Base-by-base conservation (phyloP, 1,284 basidiomycete species). In the Cutaneotrichosporon sp. region DNA sequence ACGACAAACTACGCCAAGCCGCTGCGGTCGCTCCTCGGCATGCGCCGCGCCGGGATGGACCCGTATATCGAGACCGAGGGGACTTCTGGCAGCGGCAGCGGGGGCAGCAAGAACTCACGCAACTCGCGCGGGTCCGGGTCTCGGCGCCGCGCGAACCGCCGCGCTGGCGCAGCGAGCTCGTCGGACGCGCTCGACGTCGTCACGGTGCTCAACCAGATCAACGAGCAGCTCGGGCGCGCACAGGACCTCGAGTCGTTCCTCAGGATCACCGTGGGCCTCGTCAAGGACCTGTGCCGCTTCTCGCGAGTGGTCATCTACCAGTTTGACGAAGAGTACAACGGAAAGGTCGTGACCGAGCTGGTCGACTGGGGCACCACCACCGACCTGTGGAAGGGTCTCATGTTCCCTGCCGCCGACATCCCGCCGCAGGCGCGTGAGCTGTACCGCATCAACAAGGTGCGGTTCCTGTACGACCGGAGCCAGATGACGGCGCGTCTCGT, bases 301-400 rank as follows among this genome's bases (percentile, higher is more conserved):
- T 89, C 92, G 73, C 85, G 91, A 10, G 89, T 92, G n/a, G 81
- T 95, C 76, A 83, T 92, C n/a, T 94, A 94, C 73, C 90, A 92
- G 70, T 83, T 83, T 59, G 81, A 82, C 69, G 76, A 80, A 45
- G 62, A 68, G 10, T 83, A 77, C 77, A 84, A 85, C 65, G 83
- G 84, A 14, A 86, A 91, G 72, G 89, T 91, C 49, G 89, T 92
- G 0, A 86, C 90, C 13, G 91, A 94, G 78, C 81, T 93, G 14
- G 87, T 92, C 22, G 91, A 94, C 72, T 91, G 89, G 89, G 85
- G 83, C 59, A 84, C 87, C 72, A 89, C 90, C 8, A 87, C 87
- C 67, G 90, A 93, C 74, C 79, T 94, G 43, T 94, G 87, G 76
- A 86, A 85, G 66, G 76, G 76, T 1, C 63, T 77, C 42, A 72